These are phyloP conservation scores for Hyparrhenia diplandra DNA, from an alignment of 176 grass and related monocot species.

Conservation along the genomic window DNA sequence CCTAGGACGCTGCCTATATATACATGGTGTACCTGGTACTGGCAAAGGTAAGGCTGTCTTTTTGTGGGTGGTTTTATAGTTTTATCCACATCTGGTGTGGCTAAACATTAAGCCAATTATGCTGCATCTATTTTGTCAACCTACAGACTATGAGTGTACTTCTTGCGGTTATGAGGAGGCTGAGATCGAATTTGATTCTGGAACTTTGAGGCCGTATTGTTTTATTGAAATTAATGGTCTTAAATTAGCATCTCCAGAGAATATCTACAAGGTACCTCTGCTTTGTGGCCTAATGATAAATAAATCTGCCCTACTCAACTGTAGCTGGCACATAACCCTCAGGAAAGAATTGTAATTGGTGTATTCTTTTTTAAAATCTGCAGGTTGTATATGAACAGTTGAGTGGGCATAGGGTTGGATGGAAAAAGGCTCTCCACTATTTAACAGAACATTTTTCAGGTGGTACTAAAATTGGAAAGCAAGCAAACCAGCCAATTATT, in stretches of 20 bases:
- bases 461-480: slow-evolving; percentile 49
- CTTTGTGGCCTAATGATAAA: slow-evolving; percentile 4
- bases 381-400: slow-evolving; percentile 92
- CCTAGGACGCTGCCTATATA: slow-evolving; percentile 88
- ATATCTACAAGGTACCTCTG: slow-evolving; percentile 82
- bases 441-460: slow-evolving; percentile 87
- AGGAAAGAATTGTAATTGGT: background rate
- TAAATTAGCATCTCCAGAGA: slow-evolving; percentile 87
- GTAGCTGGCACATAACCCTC: background rate
- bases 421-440: slow-evolving; percentile 95
- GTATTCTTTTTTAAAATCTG: slow-evolving; percentile 11
- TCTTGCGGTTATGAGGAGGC: slow-evolving; percentile 83
- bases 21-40: slow-evolving; percentile 98
- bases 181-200: slow-evolving; percentile 79
- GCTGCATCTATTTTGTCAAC: slow-evolving; percentile 24
- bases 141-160: slow-evolving; percentile 92
- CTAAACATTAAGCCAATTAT: slow-evolving; percentile 22
- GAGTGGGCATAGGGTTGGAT: slow-evolving; percentile 81
- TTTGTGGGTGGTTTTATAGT: background rate
- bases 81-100: slow-evolving; percentile 6
- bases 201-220: slow-evolving; percentile 65
- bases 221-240: slow-evolving; percentile 98
- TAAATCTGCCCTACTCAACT: background rate
- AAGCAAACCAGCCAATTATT: slow-evolving; percentile 76
- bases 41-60: slow-evolving; percentile 64